Evolutionary conservation across 768 basidiomycete genomes (phyloP), one percentile per base, ranked within the genome.

Genomic region (Tephrocybe sp.): DNA sequence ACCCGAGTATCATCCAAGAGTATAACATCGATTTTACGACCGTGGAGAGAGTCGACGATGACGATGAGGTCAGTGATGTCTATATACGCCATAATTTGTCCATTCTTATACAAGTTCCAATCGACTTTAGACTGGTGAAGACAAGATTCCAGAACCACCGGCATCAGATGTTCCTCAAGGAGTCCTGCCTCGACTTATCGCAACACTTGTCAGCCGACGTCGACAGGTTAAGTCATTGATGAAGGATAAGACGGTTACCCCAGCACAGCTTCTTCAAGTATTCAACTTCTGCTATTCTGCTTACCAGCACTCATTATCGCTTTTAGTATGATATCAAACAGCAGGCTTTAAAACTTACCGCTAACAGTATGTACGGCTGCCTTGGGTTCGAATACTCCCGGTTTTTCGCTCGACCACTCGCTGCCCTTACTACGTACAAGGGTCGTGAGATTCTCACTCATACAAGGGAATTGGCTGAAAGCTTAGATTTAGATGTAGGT

Each of bases 291-390:
- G 19, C 19, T 23, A 36, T 24, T 39, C 7, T 25, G 44, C 13
- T 19, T 11, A 22, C 31, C n/a, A 46, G 29, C 22, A 39, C 22
- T 42, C 13, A 29, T 18, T 36, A n/a, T n/a, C 22, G 12, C 37
- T 36, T 12, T 22, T 49, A 97, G 91, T 98, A 87, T 61, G 94
- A 99, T 60, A 97, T 98, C 71, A 94, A 93, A 63, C 97, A 99
- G 59, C 86, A 91, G 67, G 97, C 97, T 1, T 75, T 98, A 42
- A 98, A 98, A 70, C 83, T 98, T 27, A 99, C 97, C 3, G 97
- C 97, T 42, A 98, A 99, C 72, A 94, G 91, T 76, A 99, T 98
- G 97, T 99, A 99, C 67, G 97, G 97, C 15, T 99, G 97, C 75
- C 84, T 99, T 18, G 97, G 97, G 41, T 98, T 97, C 64, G 93